Evolutionary conservation across 192 early-diverging fungal genomes (phyloP), one percentile per base, ranked within the genome.

Genomic region (Tieghemiomyces parasiticus): DNA sequence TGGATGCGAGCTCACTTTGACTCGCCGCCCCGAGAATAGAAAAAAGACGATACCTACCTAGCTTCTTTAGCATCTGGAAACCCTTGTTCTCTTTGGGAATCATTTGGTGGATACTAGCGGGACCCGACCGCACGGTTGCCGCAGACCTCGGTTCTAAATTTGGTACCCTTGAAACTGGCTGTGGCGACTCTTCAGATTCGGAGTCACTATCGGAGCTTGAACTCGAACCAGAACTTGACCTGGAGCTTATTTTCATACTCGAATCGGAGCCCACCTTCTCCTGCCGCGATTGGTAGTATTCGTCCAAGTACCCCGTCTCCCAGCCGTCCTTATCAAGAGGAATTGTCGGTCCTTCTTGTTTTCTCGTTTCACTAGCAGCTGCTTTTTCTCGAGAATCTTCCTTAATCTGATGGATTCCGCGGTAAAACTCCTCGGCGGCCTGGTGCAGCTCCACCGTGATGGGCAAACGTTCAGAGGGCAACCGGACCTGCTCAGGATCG

Each of bases 31-130:
- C n/a, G n/a, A n/a, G n/a, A n/a, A 42, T 42, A 42, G 38, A 42
- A 42, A 6, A 6, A 42, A 6, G 8, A 16, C 47, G 9, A 48
- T 6, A 48, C 47, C n/a, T 48, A 48, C 47, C 47, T 13, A 56
- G 30, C 54, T 56, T 56, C 31, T 56, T 56, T 10, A 56, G 34
- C 31, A 56, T 31, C 33, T 56, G 54, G 34, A 56, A 56, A 16
- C 54, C 54, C 34, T 56, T 56, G 54, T 56, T 56, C 33, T 56
- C 54, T 13, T 29, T 8, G 16, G 54, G 33, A 56, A 56, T 56
- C 54, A 56, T 56, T 8, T 31, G 54, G 24, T 56, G 14, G 24
- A 56, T 1, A 34, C 54, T 31, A 16, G 54, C 54, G 29, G 28
- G 34, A 20, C 4, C 54, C 20, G 31, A 20, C 4, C 2, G 54